A percentile compares a stretch with the other conserved stretches of the same genome.
Conservation (phyloP, 176 grass and related monocot species). For the Tuctoria greenei region DNA sequence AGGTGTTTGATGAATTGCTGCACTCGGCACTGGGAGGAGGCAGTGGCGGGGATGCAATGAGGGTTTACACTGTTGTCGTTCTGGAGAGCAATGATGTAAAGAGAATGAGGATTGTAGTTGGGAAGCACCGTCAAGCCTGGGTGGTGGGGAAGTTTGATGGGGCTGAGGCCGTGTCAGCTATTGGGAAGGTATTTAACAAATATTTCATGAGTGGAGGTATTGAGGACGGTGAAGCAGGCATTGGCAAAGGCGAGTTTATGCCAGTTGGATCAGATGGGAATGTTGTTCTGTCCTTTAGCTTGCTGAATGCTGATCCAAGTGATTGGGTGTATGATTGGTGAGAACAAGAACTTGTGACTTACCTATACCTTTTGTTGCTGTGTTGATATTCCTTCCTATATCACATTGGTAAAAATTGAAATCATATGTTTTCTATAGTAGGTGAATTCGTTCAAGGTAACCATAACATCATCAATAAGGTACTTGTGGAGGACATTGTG, state of each 20-base stretch:
- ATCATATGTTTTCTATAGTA: background rate
- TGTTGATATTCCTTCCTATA: background rate
- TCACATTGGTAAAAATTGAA: constrained; percentile 1
- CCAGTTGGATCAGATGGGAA: constrained; percentile 89
- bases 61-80: constrained; percentile 69
- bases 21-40: constrained; percentile 40
- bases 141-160: constrained; percentile 53
- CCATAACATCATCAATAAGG: background rate
- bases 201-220: constrained; percentile 73
- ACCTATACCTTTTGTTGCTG: background rate
- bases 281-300: constrained; percentile 79
- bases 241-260: constrained; percentile 79
- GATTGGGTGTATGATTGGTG: constrained; percentile 95
- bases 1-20: constrained; percentile 75
- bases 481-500: background rate
- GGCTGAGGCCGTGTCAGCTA: constrained; percentile 33
- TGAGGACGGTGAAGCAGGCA: constrained; percentile 45
- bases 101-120: constrained; percentile 44
- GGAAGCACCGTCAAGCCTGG: constrained; percentile 93
- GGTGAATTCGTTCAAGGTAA: constrained; percentile 16
- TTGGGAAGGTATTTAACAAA: constrained; percentile 59
- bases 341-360: constrained; percentile 2
- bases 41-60: constrained; percentile 28
- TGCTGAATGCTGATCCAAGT: constrained; percentile 82
- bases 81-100: constrained; percentile 40